phyloP scores from a whole-genome alignment of 225 moss, liverwort and hornwort genomes.

The Pleurozium schreberi region DNA sequence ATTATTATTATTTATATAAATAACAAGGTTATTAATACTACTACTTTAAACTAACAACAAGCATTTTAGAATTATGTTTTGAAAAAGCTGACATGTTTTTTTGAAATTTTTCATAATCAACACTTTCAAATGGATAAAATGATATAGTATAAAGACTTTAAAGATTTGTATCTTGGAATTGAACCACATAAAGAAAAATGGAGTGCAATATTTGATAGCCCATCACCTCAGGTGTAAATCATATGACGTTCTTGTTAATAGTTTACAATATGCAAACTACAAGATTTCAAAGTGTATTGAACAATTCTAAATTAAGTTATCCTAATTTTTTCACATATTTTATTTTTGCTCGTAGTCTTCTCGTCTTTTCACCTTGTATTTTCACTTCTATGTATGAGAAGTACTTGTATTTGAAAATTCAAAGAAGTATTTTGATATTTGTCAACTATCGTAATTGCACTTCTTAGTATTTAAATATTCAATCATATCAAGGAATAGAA shows the following conservation, averaged over 20 bases:
- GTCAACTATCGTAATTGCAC: too few relatives aligned
- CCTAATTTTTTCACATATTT: too few relatives aligned
- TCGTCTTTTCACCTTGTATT: background rate
- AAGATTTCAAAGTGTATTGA: too few relatives aligned
- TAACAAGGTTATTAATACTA: background rate
- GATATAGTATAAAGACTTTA: constrained; percentile 30
- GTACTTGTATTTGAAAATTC: background rate
- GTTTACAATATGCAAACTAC: too few relatives aligned
- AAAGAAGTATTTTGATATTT: background rate
- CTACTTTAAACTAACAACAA: background rate
- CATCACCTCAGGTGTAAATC: constrained; percentile 50
- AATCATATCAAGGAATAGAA: background rate
- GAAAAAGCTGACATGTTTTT: accelerated
- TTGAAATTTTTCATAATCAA: too few relatives aligned
- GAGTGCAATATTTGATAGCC: constrained; percentile 60
- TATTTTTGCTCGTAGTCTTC: background rate
- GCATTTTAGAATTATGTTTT: background rate
- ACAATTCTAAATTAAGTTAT: background rate
- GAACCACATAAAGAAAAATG: constrained; percentile 15
- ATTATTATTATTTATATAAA: too few relatives aligned
- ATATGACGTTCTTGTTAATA: background rate
- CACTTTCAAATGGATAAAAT: background rate
- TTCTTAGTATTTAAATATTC: too few relatives aligned
- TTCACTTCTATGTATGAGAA: too few relatives aligned
- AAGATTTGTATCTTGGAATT: constrained; percentile 36